Conservation (phyloP, 2,329 filamentous ascomycete genomes). For the Chaetoscypha palmicola region DNA sequence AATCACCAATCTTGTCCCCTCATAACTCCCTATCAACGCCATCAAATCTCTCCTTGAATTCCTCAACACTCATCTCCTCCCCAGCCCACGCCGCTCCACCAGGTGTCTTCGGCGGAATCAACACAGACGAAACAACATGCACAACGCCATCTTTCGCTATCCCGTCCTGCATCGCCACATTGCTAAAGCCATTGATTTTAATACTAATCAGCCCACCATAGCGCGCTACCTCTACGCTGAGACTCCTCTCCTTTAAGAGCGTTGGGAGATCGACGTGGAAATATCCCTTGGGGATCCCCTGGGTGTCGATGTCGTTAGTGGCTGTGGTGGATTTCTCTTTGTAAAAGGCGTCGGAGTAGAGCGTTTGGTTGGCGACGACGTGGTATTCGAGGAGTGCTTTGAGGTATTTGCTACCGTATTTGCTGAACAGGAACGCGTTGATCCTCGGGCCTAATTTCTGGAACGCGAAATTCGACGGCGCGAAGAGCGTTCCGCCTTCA, state of each 20-base stretch:
- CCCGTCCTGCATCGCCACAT: constrained; percentile 61
- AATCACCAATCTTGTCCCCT: no score
- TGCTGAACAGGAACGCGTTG: constrained; percentile 82
- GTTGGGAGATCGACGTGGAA: constrained; percentile 68
- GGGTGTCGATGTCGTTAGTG: constrained; percentile 19
- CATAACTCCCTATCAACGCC: constrained; percentile 17
- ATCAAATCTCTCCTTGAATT: constrained; percentile 42
- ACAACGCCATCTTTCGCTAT: constrained; percentile 75
- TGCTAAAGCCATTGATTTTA: constrained; percentile 65
- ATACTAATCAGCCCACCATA: constrained; percentile 64
- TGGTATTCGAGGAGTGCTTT: constrained; percentile 74
- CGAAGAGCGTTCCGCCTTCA: constrained; percentile 70
- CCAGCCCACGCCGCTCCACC: constrained; percentile 34
- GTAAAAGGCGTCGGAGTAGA: constrained; percentile 82
- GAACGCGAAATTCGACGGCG: constrained; percentile 77
- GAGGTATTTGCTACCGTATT: constrained; percentile 67
- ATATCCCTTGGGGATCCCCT: constrained; percentile 27
- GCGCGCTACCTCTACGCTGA: constrained; percentile 65
- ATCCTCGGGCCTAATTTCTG: constrained; percentile 60
- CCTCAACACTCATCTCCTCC: constrained; percentile 50
- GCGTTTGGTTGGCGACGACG: constrained; percentile 62
- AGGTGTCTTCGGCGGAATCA: constrained; percentile 60
- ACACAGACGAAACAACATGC: constrained; percentile 64
- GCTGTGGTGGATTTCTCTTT: constrained; percentile 34
- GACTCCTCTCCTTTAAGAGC: constrained; percentile 54